Base-by-base conservation (phyloP, 2,329 filamentous ascomycete genomes). In the Apiospora aurea region DNA sequence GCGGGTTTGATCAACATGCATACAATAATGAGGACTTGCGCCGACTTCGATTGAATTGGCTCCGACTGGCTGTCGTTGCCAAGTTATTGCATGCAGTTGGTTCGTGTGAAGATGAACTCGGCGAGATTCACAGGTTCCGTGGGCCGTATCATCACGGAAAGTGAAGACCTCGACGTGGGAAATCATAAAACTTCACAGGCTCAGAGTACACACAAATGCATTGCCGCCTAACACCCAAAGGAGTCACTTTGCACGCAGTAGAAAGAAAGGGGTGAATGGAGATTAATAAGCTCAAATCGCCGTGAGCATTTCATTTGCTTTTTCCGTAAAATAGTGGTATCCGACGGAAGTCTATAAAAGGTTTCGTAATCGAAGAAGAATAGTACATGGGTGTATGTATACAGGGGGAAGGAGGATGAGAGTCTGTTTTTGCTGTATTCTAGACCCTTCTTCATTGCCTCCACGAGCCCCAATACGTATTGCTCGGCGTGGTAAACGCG, bases 401-500 rank as follows among this genome's bases (percentile, higher is more conserved):
- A 41, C 21, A 64, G 34, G 57, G 57, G 53, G 18, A 6, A n/a
- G 29, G 34, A n/a, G 57, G 57, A 21, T 8, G 10, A 21, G 29
- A 38, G 57, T 38, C 34, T n/a, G 34, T n/a, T n/a, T 34, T 13
- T 24, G 10, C 24, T 21, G n/a, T 13, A 41, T 57, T 16, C 13
- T 38, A 18, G 29, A 61, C 53, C 34, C 51, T 21, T 6, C 8
- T 16, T 69, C 43, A 69, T 38, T 69, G 67, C 67, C 67, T 46
- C 67, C 67, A 69, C 26, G 67, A 69, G 34, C 68, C 68, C 68
- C 68, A 69, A 57, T 53, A 69, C 13, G 47, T 69, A 13, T 51
- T 53, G 46, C 46, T n/a, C 7, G 29, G n/a, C 3, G 76, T 73
- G 44, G 74, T 75, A 16, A 79, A 72, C 1, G 78, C 75, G 13